Evolutionary conservation across 345 rosid genomes (phyloP).

Genomic region (Trapa incisa): DNA sequence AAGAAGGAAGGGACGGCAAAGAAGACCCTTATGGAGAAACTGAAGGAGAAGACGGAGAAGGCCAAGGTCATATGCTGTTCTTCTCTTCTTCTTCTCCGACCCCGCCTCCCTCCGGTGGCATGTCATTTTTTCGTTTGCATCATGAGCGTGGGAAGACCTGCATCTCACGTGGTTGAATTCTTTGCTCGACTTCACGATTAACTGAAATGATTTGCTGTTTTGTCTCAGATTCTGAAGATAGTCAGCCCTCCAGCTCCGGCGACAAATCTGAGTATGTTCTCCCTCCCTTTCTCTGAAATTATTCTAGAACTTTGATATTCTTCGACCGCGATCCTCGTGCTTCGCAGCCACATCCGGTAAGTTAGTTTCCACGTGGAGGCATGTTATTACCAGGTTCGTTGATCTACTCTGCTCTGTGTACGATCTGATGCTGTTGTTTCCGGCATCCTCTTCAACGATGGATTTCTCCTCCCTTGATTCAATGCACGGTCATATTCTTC

Average conservation of each 20-base stretch:
- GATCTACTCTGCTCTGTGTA: neutral
- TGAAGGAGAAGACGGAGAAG: conserved; percentile 11
- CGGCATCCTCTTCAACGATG: conserved; percentile 4
- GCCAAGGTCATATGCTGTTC: conserved; percentile 12
- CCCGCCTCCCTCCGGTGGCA: conserved; percentile 6
- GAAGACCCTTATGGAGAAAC: conserved; percentile 15
- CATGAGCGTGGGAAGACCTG: conserved; percentile 12
- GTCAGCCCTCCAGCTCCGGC: conserved; percentile 31
- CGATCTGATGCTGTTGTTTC: conserved; percentile 2
- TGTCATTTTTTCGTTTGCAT: conserved; percentile 9
- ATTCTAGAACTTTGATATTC: neutral
- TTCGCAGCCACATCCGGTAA: conserved; percentile 1
- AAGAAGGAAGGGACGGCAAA: conserved; percentile 9
- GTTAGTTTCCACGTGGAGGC: conserved; percentile 2
- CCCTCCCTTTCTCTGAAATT: conserved; percentile 7
- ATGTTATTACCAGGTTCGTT: neutral
- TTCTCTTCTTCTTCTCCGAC: conserved; percentile 6
- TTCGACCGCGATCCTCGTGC: conserved; percentile 6
- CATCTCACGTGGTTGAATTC: neutral
- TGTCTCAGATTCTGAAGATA: conserved; percentile 46
- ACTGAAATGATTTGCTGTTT: conserved; percentile 9
- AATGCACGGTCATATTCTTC: neutral
- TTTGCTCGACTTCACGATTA: conserved; percentile 11
- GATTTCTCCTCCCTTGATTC: neutral
- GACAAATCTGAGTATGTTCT: conserved; percentile 52